Evolutionary conservation across 2,329 filamentous ascomycete species (phyloP), one percentile per base, ranked within the genome.

Genomic region (Trichoderma citrinoviride): DNA sequence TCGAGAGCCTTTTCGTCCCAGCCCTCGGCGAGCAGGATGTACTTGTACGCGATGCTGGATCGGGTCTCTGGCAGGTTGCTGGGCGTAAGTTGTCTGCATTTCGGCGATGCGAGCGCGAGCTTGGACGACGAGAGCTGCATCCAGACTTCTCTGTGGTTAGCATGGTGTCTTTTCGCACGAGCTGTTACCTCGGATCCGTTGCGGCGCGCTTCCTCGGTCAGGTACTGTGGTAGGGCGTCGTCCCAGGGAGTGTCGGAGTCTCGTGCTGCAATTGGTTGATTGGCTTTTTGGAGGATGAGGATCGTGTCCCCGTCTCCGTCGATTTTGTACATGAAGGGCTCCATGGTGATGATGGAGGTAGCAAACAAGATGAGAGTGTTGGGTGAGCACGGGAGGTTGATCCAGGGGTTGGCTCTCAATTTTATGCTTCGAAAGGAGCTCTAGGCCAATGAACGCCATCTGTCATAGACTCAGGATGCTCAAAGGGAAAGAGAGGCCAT

Each of bases 1-100:
- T 75, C 71, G 5, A 82, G 73, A 0, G 79, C 78, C 10, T 77
- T 71, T 6, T 73, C 67, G 62, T 82, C 76, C 56, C 74, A 73
- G 10, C 49, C 27, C 19, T 63, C 49, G 41, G 52, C 50, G 7
- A 21, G 43, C 15, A 65, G 15, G 7, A 68, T 67, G 37, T 68
- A 49, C 12, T 29, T n/a, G 46, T 40, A 56, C 19, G n/a, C 33
- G 12, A 52, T 2, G 3, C 46, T 2, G 14, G 43, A 33, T 2
- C 67, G 57, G 19, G 41, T 53, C 10, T 68, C 61, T 10, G 58
- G 50, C 67, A 60, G 64, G 14, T n/a, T 7, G 12, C 50, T 53
- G 1, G 61, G 25, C 19, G 67, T 54, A 63, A 69, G 68, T 10
- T 66, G 61, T 17, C 44, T 43, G 29, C 69, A 68, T 40, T 65